A percentile compares a stretch with the other conserved stretches of the same genome.
phyloP scores from a whole-genome alignment of 495 filamentous ascomycete species.

The Penicillium cosmopolitanum region DNA sequence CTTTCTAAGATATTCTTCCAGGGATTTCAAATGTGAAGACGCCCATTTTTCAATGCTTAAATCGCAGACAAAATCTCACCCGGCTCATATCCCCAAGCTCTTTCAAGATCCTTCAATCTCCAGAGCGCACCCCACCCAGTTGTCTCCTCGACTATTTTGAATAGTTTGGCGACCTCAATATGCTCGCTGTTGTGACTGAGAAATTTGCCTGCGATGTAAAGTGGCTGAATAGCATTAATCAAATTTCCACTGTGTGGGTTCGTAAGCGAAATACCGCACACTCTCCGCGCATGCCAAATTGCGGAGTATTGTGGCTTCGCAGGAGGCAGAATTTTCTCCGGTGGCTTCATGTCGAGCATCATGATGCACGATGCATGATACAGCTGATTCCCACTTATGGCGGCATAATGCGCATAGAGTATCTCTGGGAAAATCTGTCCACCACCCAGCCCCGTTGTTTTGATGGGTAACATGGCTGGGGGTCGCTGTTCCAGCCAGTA shows the following conservation, averaged over 20 bases:
- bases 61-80: slow-evolving; percentile 31
- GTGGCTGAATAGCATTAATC: slow-evolving; percentile 50
- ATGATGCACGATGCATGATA: slow-evolving; percentile 47
- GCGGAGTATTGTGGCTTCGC: slow-evolving; percentile 28
- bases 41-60: slow-evolving; percentile 8
- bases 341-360: slow-evolving; percentile 40
- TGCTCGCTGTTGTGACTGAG: slow-evolving; percentile 47
- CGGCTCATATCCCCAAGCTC: slow-evolving; percentile 43
- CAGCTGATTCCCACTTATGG: slow-evolving; percentile 49
- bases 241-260: slow-evolving; percentile 47
- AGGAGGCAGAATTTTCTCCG: slow-evolving; percentile 19
- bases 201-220: slow-evolving; percentile 48
- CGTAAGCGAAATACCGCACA: slow-evolving; percentile 48
- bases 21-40: too few species aligned
- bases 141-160: slow-evolving; percentile 40
- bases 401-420: slow-evolving; percentile 43
- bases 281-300: slow-evolving; percentile 48
- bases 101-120: slow-evolving; percentile 43
- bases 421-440: slow-evolving; percentile 41
- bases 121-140: slow-evolving; percentile 46
- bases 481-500: slow-evolving; percentile 41
- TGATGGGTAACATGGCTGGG: slow-evolving; percentile 36
- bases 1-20: too few species aligned
- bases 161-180: slow-evolving; percentile 35
- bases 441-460: slow-evolving; percentile 28